Evolutionary conservation across 2,329 filamentous ascomycete species (phyloP).

Genomic region (Ophiognomonia clavigignenti-juglandacearum): DNA sequence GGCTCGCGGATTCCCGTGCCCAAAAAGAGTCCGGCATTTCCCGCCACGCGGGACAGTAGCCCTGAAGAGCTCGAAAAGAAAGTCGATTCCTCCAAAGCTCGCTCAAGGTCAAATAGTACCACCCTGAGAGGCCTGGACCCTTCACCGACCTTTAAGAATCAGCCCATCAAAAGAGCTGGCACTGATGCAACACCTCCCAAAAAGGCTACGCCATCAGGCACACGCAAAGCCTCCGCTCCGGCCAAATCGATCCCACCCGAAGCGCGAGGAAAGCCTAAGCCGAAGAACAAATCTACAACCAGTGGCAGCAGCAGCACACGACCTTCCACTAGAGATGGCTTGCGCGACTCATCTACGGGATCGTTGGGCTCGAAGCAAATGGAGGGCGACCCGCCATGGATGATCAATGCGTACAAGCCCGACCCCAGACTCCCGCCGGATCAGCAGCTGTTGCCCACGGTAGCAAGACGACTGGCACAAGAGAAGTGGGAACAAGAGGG

Average conservation of each 20-base stretch:
- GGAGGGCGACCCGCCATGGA: slow-evolving; percentile 94
- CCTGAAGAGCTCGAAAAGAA: slow-evolving; percentile 50
- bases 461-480: slow-evolving; percentile 85
- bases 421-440: slow-evolving; percentile 92
- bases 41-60: slow-evolving; percentile 53
- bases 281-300: slow-evolving; percentile 58
- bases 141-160: slow-evolving; percentile 24
- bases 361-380: slow-evolving; percentile 53
- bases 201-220: slow-evolving; percentile 34
- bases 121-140: slow-evolving; percentile 58
- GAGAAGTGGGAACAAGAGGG: slow-evolving; percentile 94
- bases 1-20: slow-evolving; percentile 84
- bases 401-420: slow-evolving; percentile 90
- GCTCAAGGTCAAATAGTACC: slow-evolving; percentile 58
- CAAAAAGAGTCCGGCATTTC: slow-evolving; percentile 74
- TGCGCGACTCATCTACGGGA: slow-evolving; percentile 42
- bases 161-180: slow-evolving; percentile 34
- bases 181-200: slow-evolving; percentile 50
- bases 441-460: slow-evolving; percentile 90
- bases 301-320: slow-evolving; percentile 47
- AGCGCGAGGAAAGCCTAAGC: slow-evolving; percentile 59
- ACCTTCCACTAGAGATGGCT: slow-evolving; percentile 59
- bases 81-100: slow-evolving; percentile 55
- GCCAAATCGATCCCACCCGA: slow-evolving; percentile 35
- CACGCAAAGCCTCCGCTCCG: slow-evolving; percentile 41